Evolutionary conservation across 2,329 filamentous ascomycete genomes (phyloP).

Genomic region (Pezizomycotina sp.): DNA sequence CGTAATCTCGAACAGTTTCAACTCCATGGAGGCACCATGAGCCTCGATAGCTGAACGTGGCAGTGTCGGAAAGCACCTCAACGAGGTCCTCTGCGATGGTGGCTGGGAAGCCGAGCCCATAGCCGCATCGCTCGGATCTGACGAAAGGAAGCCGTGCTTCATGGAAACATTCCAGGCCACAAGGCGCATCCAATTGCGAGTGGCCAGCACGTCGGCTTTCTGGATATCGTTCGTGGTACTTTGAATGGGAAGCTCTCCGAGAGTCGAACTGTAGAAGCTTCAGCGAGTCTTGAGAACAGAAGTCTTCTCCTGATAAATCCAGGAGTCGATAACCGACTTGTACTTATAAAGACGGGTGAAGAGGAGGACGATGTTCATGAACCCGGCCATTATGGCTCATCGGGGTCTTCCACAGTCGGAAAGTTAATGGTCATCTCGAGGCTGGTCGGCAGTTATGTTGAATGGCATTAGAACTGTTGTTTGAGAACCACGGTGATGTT

Average conservation of each 20-base stretch:
- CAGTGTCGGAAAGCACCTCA: constrained; percentile 8
- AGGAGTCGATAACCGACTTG: constrained; percentile 17
- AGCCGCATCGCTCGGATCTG: constrained; percentile 8
- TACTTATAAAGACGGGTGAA: constrained; percentile 16
- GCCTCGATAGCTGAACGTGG: constrained; percentile 17
- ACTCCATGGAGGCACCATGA: constrained; percentile 16
- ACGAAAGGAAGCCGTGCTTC: constrained; percentile 14
- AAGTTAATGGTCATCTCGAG: constrained; percentile 17
- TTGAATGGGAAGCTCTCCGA: constrained; percentile 11
- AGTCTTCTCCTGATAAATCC: too few relatives aligned
- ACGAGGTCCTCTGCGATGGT: constrained; percentile 16
- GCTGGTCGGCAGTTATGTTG: constrained; percentile 14
- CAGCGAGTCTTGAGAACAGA: constrained; percentile 7
- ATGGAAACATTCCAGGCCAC: constrained; percentile 16
- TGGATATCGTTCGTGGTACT: constrained; percentile 16
- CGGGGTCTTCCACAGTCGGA: constrained; percentile 11
- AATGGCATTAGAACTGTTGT: constrained; percentile 11
- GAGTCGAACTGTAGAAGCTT: constrained; percentile 11
- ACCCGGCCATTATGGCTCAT: constrained; percentile 15
- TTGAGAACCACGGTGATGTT: background rate
- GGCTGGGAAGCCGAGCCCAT: constrained; percentile 14
- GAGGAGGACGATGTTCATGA: constrained; percentile 15
- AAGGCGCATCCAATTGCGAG: constrained; percentile 16
- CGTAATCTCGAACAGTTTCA: too few relatives aligned
- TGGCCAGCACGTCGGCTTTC: constrained; percentile 16